Percentiles rank a stretch among this genome's conserved stretches.
Evolutionary conservation across 2,329 filamentous ascomycete species (phyloP).

Genomic region (Hypoxylon sp.): DNA sequence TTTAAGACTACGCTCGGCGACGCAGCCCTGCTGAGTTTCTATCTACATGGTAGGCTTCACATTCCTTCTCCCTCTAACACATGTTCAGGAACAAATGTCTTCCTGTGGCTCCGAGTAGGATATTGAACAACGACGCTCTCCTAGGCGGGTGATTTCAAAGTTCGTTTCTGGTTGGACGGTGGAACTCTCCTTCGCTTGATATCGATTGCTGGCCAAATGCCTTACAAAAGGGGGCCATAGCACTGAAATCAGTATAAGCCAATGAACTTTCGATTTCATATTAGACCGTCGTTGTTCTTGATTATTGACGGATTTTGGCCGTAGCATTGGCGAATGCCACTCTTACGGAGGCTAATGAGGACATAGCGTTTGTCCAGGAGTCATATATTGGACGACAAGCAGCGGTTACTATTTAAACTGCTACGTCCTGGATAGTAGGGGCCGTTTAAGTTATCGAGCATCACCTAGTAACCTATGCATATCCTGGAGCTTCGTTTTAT

Average conservation of each 20-base stretch:
- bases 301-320: not conserved
- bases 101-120: not conserved
- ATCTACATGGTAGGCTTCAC: too few species aligned
- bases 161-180: not conserved
- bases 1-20: constrained; percentile 2
- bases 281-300: not conserved
- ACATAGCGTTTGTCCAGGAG: not conserved
- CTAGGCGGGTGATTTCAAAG: not conserved
- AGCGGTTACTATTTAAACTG: not conserved
- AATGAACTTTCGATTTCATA: not conserved
- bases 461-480: not conserved
- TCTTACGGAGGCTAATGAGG: not conserved
- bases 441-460: not conserved
- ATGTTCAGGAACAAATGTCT: not conserved
- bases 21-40: not conserved
- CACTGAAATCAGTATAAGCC: not conserved
- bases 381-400: not conserved
- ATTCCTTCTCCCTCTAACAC: not conserved
- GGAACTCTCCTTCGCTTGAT: not conserved
- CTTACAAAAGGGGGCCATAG: not conserved
- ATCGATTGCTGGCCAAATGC: not conserved
- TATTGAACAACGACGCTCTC: not conserved
- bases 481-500: not conserved
- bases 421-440: not conserved
- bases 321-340: not conserved